Conservation (phyloP, 108 stramenopile genomes). For the Schizochytrium sp. region DNA sequence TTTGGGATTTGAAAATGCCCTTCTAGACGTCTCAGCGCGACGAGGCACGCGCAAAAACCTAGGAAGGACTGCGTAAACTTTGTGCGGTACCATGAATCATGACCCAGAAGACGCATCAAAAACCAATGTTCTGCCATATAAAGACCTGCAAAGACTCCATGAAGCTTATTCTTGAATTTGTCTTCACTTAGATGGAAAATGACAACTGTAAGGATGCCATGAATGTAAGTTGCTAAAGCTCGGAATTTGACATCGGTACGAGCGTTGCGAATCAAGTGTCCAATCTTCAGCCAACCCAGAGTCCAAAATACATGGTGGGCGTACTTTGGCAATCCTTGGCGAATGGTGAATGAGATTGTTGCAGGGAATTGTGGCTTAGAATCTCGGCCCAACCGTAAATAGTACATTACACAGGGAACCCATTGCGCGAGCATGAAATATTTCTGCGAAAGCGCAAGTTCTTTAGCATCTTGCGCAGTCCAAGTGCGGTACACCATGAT, state of each 20-base stretch:
- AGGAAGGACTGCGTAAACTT: not conserved
- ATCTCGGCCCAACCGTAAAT: not conserved
- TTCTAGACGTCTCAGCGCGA: not conserved
- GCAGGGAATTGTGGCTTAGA: not conserved
- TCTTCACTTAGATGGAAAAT: conserved; percentile 1
- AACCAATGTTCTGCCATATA: conserved; percentile 34
- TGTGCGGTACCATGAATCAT: not conserved
- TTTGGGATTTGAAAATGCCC: not conserved
- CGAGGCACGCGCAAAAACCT: not conserved
- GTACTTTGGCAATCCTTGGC: conserved; percentile 27
- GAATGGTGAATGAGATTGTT: conserved; percentile 11
- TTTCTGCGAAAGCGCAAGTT: conserved; percentile 40
- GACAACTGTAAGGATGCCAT: conserved; percentile 14
- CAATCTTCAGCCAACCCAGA: conserved; percentile 31
- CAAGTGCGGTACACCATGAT: not conserved
- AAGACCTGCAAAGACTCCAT: conserved; percentile 8
- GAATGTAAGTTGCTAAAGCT: not conserved
- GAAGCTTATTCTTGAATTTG: not conserved
- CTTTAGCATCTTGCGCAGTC: not conserved
- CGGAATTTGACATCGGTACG: not conserved
- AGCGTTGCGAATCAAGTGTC: not conserved
- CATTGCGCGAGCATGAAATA: conserved; percentile 31
- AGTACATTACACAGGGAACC: conserved; percentile 18
- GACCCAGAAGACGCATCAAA: not conserved
- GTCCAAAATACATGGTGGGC: conserved; percentile 26